Conservation (phyloP, 2,329 filamentous ascomycete genomes). For the Aspergillus sp. region DNA sequence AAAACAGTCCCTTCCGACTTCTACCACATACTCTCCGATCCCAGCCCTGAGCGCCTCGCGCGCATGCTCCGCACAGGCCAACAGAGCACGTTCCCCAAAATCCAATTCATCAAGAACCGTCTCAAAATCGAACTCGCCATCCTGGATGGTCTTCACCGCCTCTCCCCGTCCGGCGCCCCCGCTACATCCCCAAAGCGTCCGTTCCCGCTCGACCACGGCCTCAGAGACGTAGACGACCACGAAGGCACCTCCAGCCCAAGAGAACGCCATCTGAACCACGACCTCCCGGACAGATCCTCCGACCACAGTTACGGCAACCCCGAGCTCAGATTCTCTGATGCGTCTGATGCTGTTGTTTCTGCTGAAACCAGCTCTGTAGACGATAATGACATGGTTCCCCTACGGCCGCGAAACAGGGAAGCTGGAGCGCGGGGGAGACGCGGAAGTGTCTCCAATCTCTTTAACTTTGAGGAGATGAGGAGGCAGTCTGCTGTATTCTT, state of each 20-base stretch:
- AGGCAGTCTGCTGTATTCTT: constrained; percentile 50
- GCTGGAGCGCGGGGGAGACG: constrained; percentile 20
- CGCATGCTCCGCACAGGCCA: constrained; percentile 90
- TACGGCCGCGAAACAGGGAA: constrained; percentile 2
- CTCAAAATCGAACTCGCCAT: constrained; percentile 76
- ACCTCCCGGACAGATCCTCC: constrained; percentile 26
- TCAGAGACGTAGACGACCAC: constrained; percentile 3
- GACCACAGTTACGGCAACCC: constrained; percentile 17
- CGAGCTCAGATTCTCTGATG: constrained; percentile 2
- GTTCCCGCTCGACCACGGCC: constrained; percentile 23
- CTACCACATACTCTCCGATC: constrained; percentile 81
- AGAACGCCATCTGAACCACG: constrained; percentile 28
- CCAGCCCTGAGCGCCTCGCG: constrained; percentile 70
- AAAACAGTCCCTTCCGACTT: constrained; percentile 78
- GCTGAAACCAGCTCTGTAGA: constrained; percentile 23
- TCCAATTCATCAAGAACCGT: constrained; percentile 87
- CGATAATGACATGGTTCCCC: constrained; percentile 20
- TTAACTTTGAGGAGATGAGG: constrained; percentile 47
- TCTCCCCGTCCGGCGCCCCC: constrained; percentile 27
- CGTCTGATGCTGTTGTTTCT: constrained; percentile 15
- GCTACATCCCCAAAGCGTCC: constrained; percentile 30
- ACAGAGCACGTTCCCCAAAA: constrained; percentile 83
- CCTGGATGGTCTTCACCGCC: constrained; percentile 52
- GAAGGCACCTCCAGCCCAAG: background rate
- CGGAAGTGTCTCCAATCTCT: constrained; percentile 35